Conservation (phyloP, 805 yeast genomes). For the Ogataea parapolymorpha region DNA sequence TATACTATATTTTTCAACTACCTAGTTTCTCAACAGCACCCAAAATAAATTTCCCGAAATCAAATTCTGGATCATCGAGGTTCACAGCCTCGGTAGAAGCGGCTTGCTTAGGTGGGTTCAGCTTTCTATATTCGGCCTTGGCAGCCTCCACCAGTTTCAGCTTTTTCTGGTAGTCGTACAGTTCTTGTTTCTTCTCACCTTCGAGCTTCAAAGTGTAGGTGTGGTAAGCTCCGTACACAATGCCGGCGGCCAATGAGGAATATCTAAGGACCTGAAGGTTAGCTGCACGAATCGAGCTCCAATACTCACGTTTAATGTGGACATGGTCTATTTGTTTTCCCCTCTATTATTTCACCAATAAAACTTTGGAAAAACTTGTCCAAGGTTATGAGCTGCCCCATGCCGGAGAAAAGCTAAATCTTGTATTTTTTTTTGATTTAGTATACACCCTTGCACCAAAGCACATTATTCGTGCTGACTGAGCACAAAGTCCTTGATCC, state of each 20-base stretch:
- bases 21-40: constrained; percentile 57
- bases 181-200: constrained; percentile 57
- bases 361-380: constrained; percentile 12
- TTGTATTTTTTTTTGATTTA: neutral
- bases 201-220: constrained; percentile 62
- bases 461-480: constrained; percentile 29
- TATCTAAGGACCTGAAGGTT: constrained; percentile 75
- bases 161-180: constrained; percentile 57
- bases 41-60: constrained; percentile 68
- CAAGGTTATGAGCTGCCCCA: constrained; percentile 9
- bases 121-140: constrained; percentile 79
- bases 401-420: neutral
- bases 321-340: constrained; percentile 33
- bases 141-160: constrained; percentile 82
- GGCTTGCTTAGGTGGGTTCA: constrained; percentile 43
- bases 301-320: constrained; percentile 46
- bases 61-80: constrained; percentile 88
- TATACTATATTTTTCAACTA: constrained; percentile 12
- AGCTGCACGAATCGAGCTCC: neutral
- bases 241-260: constrained; percentile 85
- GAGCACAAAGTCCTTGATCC: constrained; percentile 54
- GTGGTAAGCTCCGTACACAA: constrained; percentile 84
- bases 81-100: constrained; percentile 52
- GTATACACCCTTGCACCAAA: constrained; percentile 1
- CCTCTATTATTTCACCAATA: constrained; percentile 13